Base-by-base conservation (phyloP, 768 basidiomycete species). In the Tylopilus felleus region DNA sequence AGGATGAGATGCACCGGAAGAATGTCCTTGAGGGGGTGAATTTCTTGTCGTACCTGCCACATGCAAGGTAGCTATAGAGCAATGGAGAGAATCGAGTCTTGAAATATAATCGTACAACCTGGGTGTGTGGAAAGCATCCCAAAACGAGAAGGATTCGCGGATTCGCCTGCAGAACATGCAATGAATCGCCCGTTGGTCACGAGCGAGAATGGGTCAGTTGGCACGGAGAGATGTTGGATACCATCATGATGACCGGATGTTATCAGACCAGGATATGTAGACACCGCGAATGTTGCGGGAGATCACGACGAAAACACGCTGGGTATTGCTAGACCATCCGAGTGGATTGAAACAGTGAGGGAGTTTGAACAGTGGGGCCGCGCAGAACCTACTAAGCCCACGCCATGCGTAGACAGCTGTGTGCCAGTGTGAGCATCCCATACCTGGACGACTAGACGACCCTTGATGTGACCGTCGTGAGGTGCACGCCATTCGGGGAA, bases 351-450 rank as follows among this genome's bases (percentile, higher is more conserved):
- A 22, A 22, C 21, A 14, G 21, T 22, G 43, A 12, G 14, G 7
- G 22, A 7, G n/a, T 31, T 19, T n/a, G 14, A 35, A 8, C 23
- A 12, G 3, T 21, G n/a, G 38, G 9, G n/a, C 19, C n/a, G 10
- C 1, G 8, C 38, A 19, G 9, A 8, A 16, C 4, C 9, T 8
- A 9, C n/a, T n/a, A n/a, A n/a, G 38, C 9, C 38, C 38, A 19
- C 19, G 9, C 1, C 8, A 4, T 39, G 38, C 38, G 10, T 27
- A 2, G 19, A 4, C n/a, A 39, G 8, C 8, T 39, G 7, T 39
- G 8, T 8, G 17, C 38, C 50, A 1, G 55, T 41, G 25, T 7
- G 21, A 33, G 47, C 4, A n/a, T 59, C 51, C 51, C 57, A 59
- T 25, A 50, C 19, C 4, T 44, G 47, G 27, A 59, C 47, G 2